A percentile compares a stretch with the other conserved stretches of the same genome.
These are phyloP conservation scores for Trichoderma asperellum DNA, from an alignment of 2,329 filamentous ascomycete genomes.

Conservation along the genomic window DNA sequence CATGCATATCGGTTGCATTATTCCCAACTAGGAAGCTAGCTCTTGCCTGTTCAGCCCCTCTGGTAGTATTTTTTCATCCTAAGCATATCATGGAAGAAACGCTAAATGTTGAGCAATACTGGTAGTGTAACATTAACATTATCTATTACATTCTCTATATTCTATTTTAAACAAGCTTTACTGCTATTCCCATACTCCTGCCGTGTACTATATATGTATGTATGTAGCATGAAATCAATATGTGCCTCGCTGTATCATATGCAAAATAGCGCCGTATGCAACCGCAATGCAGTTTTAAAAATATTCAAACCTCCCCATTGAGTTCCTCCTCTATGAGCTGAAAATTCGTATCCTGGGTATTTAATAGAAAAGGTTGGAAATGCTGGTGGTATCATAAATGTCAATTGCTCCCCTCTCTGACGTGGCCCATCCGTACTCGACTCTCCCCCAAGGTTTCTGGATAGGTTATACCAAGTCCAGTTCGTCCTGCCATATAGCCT, in stretches of 20 bases:
- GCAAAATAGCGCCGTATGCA: background rate
- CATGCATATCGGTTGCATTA: background rate
- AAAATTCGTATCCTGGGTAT: background rate
- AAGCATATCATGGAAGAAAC: background rate
- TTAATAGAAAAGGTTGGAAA: background rate
- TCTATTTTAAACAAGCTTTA: background rate
- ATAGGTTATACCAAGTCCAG: background rate
- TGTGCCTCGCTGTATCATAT: background rate
- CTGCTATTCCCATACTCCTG: background rate
- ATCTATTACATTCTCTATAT: background rate
- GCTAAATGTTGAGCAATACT: background rate
- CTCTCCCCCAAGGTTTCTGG: background rate
- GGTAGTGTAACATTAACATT: background rate
- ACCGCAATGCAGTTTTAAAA: background rate
- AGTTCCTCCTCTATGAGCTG: background rate
- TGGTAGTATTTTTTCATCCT: background rate
- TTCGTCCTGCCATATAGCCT: constrained; percentile 43
- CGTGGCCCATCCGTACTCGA: background rate
- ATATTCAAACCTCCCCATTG: background rate
- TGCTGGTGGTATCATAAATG: background rate
- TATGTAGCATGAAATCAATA: background rate
- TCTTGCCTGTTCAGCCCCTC: background rate
- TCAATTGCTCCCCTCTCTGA: background rate
- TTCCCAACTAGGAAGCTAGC: background rate
- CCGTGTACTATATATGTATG: background rate